Evolutionary conservation across 1,284 basidiomycete genomes (phyloP).

Genomic region (Trichosporon inkin): DNA sequence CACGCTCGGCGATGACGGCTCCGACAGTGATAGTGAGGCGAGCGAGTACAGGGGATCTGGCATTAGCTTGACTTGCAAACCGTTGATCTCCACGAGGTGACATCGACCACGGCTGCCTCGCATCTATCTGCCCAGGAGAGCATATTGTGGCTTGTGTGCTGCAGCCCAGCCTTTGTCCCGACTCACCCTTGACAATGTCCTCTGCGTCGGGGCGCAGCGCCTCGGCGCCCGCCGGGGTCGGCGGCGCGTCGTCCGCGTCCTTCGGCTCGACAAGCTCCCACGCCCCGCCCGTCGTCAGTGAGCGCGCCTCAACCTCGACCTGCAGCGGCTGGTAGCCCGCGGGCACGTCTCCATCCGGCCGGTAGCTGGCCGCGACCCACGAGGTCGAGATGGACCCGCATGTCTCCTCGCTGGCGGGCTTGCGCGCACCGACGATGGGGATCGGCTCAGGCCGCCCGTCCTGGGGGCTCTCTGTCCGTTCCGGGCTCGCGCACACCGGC

Average conservation of each 20-base stretch:
- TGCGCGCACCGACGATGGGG: not conserved
- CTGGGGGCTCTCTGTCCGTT: not conserved
- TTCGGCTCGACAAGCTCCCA: slow-evolving; percentile 47
- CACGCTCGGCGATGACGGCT: slow-evolving; percentile 7
- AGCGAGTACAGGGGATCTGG: slow-evolving; percentile 58
- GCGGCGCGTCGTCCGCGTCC: slow-evolving; percentile 22
- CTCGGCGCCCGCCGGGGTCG: slow-evolving; percentile 46
- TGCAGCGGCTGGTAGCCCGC: slow-evolving; percentile 7
- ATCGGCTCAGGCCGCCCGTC: not conserved
- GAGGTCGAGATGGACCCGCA: slow-evolving; percentile 29
- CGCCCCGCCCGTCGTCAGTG: slow-evolving; percentile 43
- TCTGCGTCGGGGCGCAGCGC: slow-evolving; percentile 62
- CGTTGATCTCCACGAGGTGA: no score
- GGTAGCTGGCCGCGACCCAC: slow-evolving; percentile 36
- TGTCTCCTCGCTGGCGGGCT: not conserved
- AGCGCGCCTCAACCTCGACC: not conserved
- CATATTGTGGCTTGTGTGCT: not conserved
- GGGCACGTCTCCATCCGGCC: slow-evolving; percentile 26
- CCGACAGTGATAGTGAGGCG: slow-evolving; percentile 27
- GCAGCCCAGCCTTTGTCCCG: slow-evolving; percentile 16
- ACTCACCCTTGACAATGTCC: slow-evolving; percentile 66
- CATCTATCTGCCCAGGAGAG: no score
- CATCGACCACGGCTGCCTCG: no score
- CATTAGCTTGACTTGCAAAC: slow-evolving; percentile 16
- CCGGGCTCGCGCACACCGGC: not conserved